Evolutionary conservation across 306 rosid species (phyloP).

Genomic region (Nissolia schottii): DNA sequence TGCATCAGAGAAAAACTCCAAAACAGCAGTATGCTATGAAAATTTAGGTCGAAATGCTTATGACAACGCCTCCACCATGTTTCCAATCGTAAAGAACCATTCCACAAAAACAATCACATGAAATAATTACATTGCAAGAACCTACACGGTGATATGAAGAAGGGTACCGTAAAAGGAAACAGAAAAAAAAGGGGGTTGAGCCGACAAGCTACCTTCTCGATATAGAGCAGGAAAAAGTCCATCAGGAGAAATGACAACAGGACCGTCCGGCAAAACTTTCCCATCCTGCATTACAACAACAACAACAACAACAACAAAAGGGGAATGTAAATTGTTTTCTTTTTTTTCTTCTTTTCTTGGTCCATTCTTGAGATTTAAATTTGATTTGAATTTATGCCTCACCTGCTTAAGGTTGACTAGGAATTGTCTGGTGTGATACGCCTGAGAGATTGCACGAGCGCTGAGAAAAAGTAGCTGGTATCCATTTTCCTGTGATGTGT

Average conservation of each 20-base stretch:
- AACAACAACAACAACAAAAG: conserved; percentile 27
- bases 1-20: background rate
- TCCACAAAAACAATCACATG: background rate
- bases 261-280: conserved; percentile 93
- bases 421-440: conserved; percentile 76
- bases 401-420: conserved; percentile 92
- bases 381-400: conserved; percentile 20
- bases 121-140: background rate
- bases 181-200: conserved; percentile 1
- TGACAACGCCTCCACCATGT: too few relatives aligned
- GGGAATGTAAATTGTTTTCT: conserved; percentile 30
- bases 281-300: conserved; percentile 59
- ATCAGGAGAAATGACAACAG: conserved; percentile 94
- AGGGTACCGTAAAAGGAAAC: background rate
- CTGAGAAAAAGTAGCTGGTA: conserved; percentile 91
- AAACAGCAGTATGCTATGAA: background rate
- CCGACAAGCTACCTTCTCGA: conserved; percentile 72
- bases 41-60: too few relatives aligned
- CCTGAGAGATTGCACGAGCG: conserved; percentile 98
- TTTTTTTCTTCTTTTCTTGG: conserved; percentile 5
- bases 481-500: conserved; percentile 71
- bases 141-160: background rate
- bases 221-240: conserved; percentile 91
- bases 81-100: too few relatives aligned
- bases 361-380: conserved; percentile 32